Evolutionary conservation across 2,329 filamentous ascomycete genomes (phyloP), one percentile per base, ranked within the genome.

Genomic region (Arthrinium phaeospermum): DNA sequence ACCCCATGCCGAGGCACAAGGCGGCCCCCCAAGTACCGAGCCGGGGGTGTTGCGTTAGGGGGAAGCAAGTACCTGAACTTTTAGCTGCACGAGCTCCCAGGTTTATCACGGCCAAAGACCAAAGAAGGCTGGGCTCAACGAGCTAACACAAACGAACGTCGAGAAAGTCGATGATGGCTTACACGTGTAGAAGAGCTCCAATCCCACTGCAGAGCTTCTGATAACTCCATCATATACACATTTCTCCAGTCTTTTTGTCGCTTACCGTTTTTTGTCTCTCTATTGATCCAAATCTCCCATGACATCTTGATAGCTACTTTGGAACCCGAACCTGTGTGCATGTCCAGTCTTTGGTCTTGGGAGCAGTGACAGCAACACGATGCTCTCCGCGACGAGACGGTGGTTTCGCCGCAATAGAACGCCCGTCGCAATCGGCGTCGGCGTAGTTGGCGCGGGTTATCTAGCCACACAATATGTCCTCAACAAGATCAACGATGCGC

Each of bases 351-450:
- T 22, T 4, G 30, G 30, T 57, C 7, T 41, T 37, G 57, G 57
- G 34, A 3, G 7, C 14, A 64, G 22, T 64, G 10, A 41, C 57
- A 6, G 27, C 57, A 41, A 19, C 44, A 47, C 41, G 19, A 92
- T 92, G 90, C 85, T 92, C 79, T 85, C 87, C 75, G 91, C 94
- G 77, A 93, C 94, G 79, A 93, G 94, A 86, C 92, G 91, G 86
- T 99, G 96, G 95, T 88, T 98, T 81, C 91, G 91, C 84, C 94
- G 94, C 84, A 97, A 99, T 86, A 91, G 94, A 82, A 96, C 93
- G 79, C 94, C 93, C 79, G 90, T 99, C 81, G 94, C 95, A 81
- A 90, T 99, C 80, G 95, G 95, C 76, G 91, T 94, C 73, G 95
- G 95, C 75, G 90, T 98, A 76, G 85, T 98, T 76, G 95, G 96